Percentiles rank a stretch among this genome's conserved stretches.
Conservation (phyloP, 345 rosid species). For the Linum trigynum region DNA sequence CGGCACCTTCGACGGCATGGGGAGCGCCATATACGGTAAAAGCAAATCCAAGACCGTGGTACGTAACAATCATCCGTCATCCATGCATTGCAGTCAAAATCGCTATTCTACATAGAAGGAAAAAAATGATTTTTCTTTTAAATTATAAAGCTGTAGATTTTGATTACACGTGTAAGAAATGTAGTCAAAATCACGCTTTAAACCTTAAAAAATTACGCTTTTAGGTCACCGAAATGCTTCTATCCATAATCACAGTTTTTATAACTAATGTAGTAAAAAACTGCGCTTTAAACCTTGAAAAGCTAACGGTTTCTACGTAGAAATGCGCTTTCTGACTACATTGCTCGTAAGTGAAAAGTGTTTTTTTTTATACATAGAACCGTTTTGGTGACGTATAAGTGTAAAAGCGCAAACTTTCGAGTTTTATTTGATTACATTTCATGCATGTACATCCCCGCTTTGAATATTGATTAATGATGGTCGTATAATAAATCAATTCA, state of each 20-base stretch:
- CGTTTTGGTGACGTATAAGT: too few species aligned
- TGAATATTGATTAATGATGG: not conserved
- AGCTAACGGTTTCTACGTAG: too few species aligned
- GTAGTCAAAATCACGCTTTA: too few species aligned
- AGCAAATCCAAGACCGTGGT: not conserved
- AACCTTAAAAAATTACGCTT: too few species aligned
- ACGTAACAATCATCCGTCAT: not conserved
- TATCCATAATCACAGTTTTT: not conserved
- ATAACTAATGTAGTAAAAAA: too few species aligned
- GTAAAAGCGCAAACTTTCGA: not conserved
- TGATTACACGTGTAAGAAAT: too few species aligned
- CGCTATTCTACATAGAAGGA: not conserved
- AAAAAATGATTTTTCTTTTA: too few species aligned
- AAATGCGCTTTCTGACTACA: too few species aligned
- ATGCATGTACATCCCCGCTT: not conserved
- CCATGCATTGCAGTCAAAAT: not conserved
- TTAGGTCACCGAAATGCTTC: not conserved
- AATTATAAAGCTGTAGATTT: too few species aligned
- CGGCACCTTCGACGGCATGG: not conserved
- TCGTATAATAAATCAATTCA: not conserved
- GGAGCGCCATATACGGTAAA: not conserved
- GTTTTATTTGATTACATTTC: too few species aligned
- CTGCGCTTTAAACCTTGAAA: not conserved
- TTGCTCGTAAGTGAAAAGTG: too few species aligned
- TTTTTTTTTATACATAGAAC: too few species aligned